phyloP scores from a whole-genome alignment of 1,139 yeast species.

The Candida albicans region DNA sequence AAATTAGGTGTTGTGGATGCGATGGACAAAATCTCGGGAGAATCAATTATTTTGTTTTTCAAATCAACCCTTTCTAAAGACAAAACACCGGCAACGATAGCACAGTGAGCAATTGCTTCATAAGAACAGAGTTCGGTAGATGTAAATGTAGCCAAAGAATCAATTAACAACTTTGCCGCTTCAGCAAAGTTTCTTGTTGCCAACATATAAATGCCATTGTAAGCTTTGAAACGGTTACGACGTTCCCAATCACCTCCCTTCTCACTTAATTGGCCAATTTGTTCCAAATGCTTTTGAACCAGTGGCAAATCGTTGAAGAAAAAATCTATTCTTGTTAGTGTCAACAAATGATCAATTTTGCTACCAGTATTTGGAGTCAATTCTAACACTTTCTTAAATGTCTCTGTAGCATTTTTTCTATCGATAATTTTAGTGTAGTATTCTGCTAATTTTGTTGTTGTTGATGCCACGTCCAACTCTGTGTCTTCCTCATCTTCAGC shows the following conservation, averaged over 20 bases:
- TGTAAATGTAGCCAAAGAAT: slow-evolving; percentile 92
- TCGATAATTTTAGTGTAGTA: slow-evolving; percentile 86
- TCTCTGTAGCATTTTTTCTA: slow-evolving; percentile 66
- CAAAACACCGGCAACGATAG: slow-evolving; percentile 82
- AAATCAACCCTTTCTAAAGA: slow-evolving; percentile 81
- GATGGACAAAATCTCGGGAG: slow-evolving; percentile 88
- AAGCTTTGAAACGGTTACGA: slow-evolving; percentile 90
- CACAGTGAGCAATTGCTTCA: slow-evolving; percentile 86
- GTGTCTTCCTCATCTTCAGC: slow-evolving; percentile 91
- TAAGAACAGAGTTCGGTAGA: slow-evolving; percentile 90
- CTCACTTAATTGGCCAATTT: slow-evolving; percentile 73
- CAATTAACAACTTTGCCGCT: slow-evolving; percentile 80
- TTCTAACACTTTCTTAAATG: slow-evolving; percentile 74
- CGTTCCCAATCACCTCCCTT: slow-evolving; percentile 99
- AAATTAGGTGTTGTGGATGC: slow-evolving; percentile 69
- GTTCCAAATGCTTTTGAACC: slow-evolving; percentile 73
- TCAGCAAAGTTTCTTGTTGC: slow-evolving; percentile 84
- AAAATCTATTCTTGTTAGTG: slow-evolving; percentile 82
- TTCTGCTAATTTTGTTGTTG: slow-evolving; percentile 81
- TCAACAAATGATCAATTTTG: slow-evolving; percentile 81
- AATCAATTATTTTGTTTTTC: slow-evolving; percentile 82
- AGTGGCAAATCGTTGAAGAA: slow-evolving; percentile 77
- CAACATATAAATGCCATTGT: slow-evolving; percentile 78
- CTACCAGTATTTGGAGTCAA: slow-evolving; percentile 85
- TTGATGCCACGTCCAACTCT: slow-evolving; percentile 75